Evolutionary conservation across 2,329 filamentous ascomycete species (phyloP).

Genomic region (Cercospora sp.): DNA sequence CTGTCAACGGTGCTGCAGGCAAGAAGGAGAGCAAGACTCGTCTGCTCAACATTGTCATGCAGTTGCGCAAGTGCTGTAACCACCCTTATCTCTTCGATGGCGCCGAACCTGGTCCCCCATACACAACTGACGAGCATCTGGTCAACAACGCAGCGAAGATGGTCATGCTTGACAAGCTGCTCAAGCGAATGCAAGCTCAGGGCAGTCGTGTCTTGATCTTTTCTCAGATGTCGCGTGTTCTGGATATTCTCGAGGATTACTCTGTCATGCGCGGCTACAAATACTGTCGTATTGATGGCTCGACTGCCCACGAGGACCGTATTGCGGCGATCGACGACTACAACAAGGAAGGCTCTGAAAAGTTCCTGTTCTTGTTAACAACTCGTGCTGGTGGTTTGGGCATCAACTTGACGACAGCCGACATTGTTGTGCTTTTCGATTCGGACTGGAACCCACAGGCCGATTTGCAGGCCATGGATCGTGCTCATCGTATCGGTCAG

Average conservation of each 20-base stretch:
- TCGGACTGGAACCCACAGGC: slow-evolving; percentile 99
- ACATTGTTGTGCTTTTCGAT: slow-evolving; percentile 95
- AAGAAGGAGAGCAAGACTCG: slow-evolving; percentile 98
- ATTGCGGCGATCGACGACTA: slow-evolving; percentile 98
- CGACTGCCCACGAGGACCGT: slow-evolving; percentile 94
- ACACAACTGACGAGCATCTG: slow-evolving; percentile 96
- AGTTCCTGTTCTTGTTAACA: slow-evolving; percentile 93
- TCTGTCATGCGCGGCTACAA: slow-evolving; percentile 93
- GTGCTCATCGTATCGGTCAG: slow-evolving; percentile 96
- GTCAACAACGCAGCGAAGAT: slow-evolving; percentile 95
- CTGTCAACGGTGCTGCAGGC: slow-evolving; percentile 92
- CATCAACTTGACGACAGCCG: slow-evolving; percentile 92
- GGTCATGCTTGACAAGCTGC: slow-evolving; percentile 89
- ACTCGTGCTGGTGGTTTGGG: slow-evolving; percentile 93
- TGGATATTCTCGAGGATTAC: slow-evolving; percentile 97
- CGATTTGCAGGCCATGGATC: slow-evolving; percentile 97
- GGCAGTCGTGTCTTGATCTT: slow-evolving; percentile 97
- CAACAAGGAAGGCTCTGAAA: slow-evolving; percentile 92
- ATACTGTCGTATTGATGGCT: slow-evolving; percentile 96
- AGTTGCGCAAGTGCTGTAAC: slow-evolving; percentile 97
- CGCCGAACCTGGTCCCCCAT: slow-evolving; percentile 93
- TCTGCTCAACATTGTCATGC: slow-evolving; percentile 98
- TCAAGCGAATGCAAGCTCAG: slow-evolving; percentile 77
- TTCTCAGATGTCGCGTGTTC: slow-evolving; percentile 95
- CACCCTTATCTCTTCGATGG: slow-evolving; percentile 98